Percentiles rank a stretch among this genome's conserved stretches.
Conservation (phyloP, 2,329 filamentous ascomycete genomes). For the Alternaria sp. region DNA sequence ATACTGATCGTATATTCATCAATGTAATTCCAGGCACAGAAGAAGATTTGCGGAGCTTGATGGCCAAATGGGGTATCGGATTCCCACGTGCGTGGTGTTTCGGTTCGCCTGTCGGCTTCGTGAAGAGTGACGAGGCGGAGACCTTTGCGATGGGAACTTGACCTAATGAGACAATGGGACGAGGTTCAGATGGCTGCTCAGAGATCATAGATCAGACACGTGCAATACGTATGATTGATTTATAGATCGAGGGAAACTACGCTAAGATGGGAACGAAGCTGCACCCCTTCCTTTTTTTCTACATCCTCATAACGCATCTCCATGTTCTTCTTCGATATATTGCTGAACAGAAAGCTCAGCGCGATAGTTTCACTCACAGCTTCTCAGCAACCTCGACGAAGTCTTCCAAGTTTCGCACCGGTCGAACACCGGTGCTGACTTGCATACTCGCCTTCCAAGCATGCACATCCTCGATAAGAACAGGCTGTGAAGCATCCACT, state of each 20-base stretch:
- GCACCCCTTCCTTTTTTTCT: neutral
- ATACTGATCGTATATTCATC: constrained; percentile 44
- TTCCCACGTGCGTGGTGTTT: constrained; percentile 34
- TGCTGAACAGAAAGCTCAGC: neutral
- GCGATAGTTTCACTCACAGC: constrained; percentile 8
- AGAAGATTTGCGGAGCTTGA: constrained; percentile 36
- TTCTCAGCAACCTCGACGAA: constrained; percentile 71
- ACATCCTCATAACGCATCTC: neutral
- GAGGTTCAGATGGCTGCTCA: neutral
- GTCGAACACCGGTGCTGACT: constrained; percentile 73
- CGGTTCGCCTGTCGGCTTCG: constrained; percentile 24
- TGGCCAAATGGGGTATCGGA: constrained; percentile 42
- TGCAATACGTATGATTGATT: neutral
- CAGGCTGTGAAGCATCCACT: constrained; percentile 48
- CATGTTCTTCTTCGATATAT: neutral
- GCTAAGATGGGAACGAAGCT: neutral
- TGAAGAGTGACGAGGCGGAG: constrained; percentile 9
- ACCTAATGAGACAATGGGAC: neutral
- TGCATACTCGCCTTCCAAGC: constrained; percentile 78
- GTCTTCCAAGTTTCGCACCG: constrained; percentile 77
- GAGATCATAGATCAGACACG: neutral
- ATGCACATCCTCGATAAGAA: constrained; percentile 77
- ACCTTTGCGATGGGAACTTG: neutral
- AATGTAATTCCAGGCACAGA: constrained; percentile 47
- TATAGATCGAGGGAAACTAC: neutral